phyloP scores from a whole-genome alignment of 225 moss, liverwort and hornwort genomes.

The Climacium dendroides region DNA sequence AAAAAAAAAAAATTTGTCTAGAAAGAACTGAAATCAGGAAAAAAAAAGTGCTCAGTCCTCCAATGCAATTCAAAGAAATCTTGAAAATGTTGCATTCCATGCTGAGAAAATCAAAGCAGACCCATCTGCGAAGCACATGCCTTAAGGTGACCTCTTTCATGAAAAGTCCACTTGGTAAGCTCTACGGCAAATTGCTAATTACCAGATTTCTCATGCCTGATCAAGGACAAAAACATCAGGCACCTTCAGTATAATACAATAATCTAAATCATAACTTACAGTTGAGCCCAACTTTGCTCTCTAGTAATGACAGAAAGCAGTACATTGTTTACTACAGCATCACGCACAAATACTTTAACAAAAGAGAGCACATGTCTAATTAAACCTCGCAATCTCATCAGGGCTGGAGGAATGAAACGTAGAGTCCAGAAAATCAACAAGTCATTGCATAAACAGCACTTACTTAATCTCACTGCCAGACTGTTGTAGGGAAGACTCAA shows the following conservation, averaged over 20 bases:
- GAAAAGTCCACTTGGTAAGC: conserved; percentile 94
- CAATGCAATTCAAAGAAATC: not conserved
- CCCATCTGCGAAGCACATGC: conserved; percentile 6
- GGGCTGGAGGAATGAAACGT: not conserved
- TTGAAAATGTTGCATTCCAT: not conserved
- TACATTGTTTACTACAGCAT: not conserved
- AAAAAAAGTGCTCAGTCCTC: not conserved
- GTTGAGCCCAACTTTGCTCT: not conserved
- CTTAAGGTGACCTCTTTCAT: conserved; percentile 94
- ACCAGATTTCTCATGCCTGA: conserved; percentile 63
- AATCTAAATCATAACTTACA: not conserved
- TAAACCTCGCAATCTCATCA: not conserved
- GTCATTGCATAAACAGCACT: not conserved
- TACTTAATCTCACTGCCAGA: conserved; percentile 48
- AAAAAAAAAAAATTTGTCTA: too few relatives aligned
- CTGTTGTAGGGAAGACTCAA: conserved; percentile 56
- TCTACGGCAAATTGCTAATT: conserved; percentile 83
- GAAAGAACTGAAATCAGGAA: too few relatives aligned
- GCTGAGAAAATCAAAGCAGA: not conserved
- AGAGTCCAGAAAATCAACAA: not conserved
- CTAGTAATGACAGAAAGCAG: not conserved
- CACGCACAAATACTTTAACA: not conserved
- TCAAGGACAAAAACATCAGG: not conserved
- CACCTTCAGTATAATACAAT: not conserved
- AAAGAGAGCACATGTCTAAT: not conserved